Base-by-base conservation (phyloP, 345 rosid genomes). In the Theobroma cacao region DNA sequence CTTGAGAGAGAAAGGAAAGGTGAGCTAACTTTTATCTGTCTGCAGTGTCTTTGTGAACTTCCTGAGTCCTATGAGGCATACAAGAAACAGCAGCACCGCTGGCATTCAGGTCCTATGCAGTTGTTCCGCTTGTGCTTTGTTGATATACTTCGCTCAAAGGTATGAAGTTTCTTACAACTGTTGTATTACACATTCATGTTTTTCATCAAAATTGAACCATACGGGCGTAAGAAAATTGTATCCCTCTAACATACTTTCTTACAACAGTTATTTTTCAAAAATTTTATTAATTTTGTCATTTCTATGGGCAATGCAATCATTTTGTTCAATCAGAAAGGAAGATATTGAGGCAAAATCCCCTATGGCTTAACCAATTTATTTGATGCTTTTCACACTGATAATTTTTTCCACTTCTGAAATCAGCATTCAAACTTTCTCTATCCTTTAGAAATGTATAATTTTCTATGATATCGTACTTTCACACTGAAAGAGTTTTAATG, bases 101-200 rank as follows among this genome's bases (percentile, higher is more conserved):
- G 98, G 98, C 98, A 94, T 89, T 94, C 98, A 0, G 98, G 98
- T 82, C 98, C 98, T 11, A 94, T 94, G 98, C 98, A 94, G 71
- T 76, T 94, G 79, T 91, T 94, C 76, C 90, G 97, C 40, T 71
- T 94, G 83, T 93, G 97, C 84, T 91, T 94, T 84, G 0, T 88
- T 58, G 96, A 90, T 82, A 55, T 93, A 65, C 84, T 94, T 69
- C 87, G 86, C 20, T 90, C 98, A 34, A 94, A 93, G 98, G 97
- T 91, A 86, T 4, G 15, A 18, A 26, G 73, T 26, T 68, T 45
- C 10, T 68, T 43, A 13, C 14, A 24, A 14, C 36, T 14, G 14
- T 18, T 36, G n/a, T 65, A 5, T 65, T 61, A 31, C 11, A 2
- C n/a, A 2, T 61, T 30, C 31, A 3, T 31, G 40, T 10, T 31